Conservation (phyloP, 495 filamentous ascomycete genomes). For the Usnea hakonensis region DNA sequence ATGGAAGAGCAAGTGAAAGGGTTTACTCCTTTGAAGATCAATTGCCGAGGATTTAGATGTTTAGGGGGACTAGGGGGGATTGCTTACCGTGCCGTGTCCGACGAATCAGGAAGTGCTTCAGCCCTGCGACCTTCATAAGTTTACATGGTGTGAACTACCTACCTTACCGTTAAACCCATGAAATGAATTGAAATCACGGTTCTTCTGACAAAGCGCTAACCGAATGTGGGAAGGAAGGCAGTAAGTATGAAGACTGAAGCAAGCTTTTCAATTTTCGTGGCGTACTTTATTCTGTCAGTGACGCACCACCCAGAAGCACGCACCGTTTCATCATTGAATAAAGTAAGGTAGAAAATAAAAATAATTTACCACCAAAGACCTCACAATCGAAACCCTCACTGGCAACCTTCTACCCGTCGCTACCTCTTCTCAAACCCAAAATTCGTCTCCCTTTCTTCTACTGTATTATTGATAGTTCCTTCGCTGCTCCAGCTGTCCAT, state of each 20-base stretch:
- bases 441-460: neutral
- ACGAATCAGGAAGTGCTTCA: neutral
- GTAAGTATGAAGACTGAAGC: neutral
- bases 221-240: too few species aligned
- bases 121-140: neutral
- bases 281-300: neutral
- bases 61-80: neutral
- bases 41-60: too few species aligned
- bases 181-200: too few species aligned
- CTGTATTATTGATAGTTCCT: too few species aligned
- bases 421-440: neutral
- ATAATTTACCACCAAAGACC: too few species aligned
- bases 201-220: too few species aligned
- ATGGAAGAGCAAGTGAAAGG: too few species aligned
- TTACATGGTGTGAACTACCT: too few species aligned
- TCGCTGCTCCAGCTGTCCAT: neutral
- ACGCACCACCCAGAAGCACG: neutral
- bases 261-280: neutral
- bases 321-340: neutral
- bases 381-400: neutral
- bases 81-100: neutral
- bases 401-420: neutral
- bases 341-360: too few species aligned
- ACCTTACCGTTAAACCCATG: too few species aligned
- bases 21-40: too few species aligned